Evolutionary conservation across 2,329 filamentous ascomycete species (phyloP).

Genomic region (Fusarium pseudonygamai): DNA sequence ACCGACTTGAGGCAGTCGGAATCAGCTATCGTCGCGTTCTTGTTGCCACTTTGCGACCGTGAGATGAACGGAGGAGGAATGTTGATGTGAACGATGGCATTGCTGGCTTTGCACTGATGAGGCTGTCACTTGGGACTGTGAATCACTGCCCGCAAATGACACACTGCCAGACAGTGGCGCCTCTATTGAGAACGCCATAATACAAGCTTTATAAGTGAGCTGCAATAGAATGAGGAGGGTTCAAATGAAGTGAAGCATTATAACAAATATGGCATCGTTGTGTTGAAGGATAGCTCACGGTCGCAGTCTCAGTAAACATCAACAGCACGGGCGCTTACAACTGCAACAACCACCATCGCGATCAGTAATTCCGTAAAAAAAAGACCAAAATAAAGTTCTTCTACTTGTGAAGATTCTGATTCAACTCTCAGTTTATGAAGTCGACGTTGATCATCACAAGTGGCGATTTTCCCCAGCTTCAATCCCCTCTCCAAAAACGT

Average conservation of each 20-base stretch:
- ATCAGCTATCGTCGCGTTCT: too few relatives aligned
- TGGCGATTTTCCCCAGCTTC: constrained; percentile 22
- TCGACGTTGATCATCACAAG: background rate
- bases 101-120: background rate
- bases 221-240: rapidly evolving
- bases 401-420: rapidly evolving
- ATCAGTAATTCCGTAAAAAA: background rate
- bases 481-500: background rate
- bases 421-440: too few relatives aligned
- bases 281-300: background rate
- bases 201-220: too few relatives aligned
- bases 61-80: background rate
- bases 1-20: background rate
- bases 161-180: background rate
- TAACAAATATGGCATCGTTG: background rate
- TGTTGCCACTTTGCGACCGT: rapidly evolving
- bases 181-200: too few relatives aligned
- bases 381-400: background rate
- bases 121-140: background rate
- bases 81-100: background rate
- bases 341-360: too few relatives aligned
- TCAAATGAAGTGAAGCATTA: rapidly evolving
- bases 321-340: background rate
- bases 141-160: background rate
- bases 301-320: background rate